Evolutionary conservation across 768 basidiomycete species (phyloP), one percentile per base, ranked within the genome.

Genomic region (Lactarius pseudohatsudake): DNA sequence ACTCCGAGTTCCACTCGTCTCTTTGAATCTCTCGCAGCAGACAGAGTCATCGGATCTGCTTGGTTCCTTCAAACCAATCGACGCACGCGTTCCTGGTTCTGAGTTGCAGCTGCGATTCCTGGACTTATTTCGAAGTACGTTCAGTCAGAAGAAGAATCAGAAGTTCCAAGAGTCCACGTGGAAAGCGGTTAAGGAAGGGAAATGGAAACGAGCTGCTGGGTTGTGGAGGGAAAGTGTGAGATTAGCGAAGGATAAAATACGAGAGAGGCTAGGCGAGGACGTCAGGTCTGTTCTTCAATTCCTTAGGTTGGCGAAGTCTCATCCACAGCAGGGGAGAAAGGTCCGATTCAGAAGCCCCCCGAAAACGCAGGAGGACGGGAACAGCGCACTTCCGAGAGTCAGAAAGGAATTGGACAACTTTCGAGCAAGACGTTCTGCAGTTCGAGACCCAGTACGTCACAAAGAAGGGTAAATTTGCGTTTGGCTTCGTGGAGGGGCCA

Each of bases 21-120:
- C 95, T 0, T 83, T 99, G 64, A 99, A 99, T 74, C 76, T 98
- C 72, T 97, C 94, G 1, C 93, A 96, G 73, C 97, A 99, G 76
- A 97, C 96, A 1, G 96, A 98, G 75, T 90, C 93, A 1, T 89
- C 92, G 2, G 97, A 99, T 77, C 79, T 98, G 4, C 80, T 99
- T 5, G 97, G 97, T 43, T 96, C 96, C 0, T 95, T 96, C 76
- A 96, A 95, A 75, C 97, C 97, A n/a, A 80, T 98, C 8, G 94
- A 98, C 75, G 86, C 94, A 7, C 86, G 90, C 15, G 77, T 94
- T 0, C 88, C 93, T 13, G 95, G 87, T 0, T 82, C 84, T 9
- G 80, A 79, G 34, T 76, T 97, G 50, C 88, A 95, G 68, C 81
- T 84, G 63, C 81, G 81, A 30, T 98, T 96, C 79, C 76, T 89